Conservation (phyloP, 257 asterid species). For the Leonotis leonurus region DNA sequence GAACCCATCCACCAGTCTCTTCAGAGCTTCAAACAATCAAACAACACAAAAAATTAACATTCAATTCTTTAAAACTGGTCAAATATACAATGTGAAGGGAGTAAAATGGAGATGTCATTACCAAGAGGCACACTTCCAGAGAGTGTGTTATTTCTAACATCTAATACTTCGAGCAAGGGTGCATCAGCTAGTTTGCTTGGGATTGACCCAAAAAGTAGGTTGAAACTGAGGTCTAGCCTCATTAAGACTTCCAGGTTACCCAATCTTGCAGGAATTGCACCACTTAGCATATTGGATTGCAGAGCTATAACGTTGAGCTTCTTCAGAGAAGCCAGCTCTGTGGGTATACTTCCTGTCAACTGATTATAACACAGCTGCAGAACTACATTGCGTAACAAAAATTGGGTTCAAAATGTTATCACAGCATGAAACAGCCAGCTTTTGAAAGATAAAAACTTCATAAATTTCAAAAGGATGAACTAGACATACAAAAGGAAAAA, state of each 20-base stretch:
- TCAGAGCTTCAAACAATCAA: conserved; percentile 57
- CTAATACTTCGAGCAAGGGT: conserved; percentile 59
- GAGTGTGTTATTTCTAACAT: conserved; percentile 67
- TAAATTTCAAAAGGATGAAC: not conserved
- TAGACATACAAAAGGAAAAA: no score
- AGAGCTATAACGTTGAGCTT: conserved; percentile 73
- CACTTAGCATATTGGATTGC: conserved; percentile 65
- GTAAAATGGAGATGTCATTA: no score
- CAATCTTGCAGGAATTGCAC: conserved; percentile 93
- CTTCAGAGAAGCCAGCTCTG: conserved; percentile 49
- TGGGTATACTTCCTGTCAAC: conserved; percentile 77
- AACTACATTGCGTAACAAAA: conserved; percentile 36
- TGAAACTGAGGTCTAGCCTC: conserved; percentile 74
- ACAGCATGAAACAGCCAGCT: not conserved
- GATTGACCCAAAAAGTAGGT: conserved; percentile 74
- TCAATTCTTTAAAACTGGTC: not conserved
- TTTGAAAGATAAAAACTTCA: not conserved
- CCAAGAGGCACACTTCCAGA: conserved; percentile 95
- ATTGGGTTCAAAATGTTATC: not conserved
- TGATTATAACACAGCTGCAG: conserved; percentile 90
- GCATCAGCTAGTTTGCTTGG: conserved; percentile 83
- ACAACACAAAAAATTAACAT: conserved; percentile 4
- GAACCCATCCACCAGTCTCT: conserved; percentile 69
- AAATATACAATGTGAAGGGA: not conserved
- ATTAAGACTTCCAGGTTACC: conserved; percentile 54